Evolutionary conservation across 768 basidiomycete species (phyloP), one percentile per base, ranked within the genome.

Genomic region (Amanita muscaria): DNA sequence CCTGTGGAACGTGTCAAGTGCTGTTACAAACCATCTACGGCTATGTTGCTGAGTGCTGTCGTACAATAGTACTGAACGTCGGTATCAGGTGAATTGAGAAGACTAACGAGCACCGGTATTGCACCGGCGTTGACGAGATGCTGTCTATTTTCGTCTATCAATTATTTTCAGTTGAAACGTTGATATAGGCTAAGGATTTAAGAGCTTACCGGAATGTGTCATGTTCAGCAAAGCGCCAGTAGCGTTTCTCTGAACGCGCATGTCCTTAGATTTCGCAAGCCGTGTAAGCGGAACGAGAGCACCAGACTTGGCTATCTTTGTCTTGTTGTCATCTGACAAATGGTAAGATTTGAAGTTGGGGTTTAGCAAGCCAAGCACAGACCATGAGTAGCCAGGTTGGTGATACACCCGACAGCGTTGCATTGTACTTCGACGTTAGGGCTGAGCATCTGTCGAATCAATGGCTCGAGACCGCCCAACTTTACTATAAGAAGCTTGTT

Each of bases 31-130:
- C 90, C 87, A 66, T 99, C 96, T 5, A 99, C 96, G 25, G 96
- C 96, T 52, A 99, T 99, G 58, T 99, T 99, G 61, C 88, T 92
- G 55, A 99, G 66, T 5, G 96, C 96, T 10, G 96, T 99, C 5
- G 96, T 99, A 65, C 96, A 99, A 61, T 99, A 99, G 59, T 99
- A 99, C 62, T 99, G 96, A 2, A 99, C 96, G 59, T 99, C 96
- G n/a, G 96, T 99, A 61, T 99, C 96, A 38, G 87, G 80, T 4
- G 89, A 92, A 59, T 93, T 96, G 50, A 99, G 71, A 25, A 99
- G 73, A 57, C 84, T 84, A 52, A 99, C 96, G 9, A 94, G 77
- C 23, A 99, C 96, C 12, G 96, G 96, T 48, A 99, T 97, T 16
- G 96, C 96, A 3, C 96, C 96, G 22, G 96, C 96, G 53, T 91